A percentile compares a stretch with the other conserved stretches of the same genome.
These are phyloP conservation scores for Bjerkandera adusta DNA, from an alignment of 1,284 basidiomycete species.

Conservation along the genomic window DNA sequence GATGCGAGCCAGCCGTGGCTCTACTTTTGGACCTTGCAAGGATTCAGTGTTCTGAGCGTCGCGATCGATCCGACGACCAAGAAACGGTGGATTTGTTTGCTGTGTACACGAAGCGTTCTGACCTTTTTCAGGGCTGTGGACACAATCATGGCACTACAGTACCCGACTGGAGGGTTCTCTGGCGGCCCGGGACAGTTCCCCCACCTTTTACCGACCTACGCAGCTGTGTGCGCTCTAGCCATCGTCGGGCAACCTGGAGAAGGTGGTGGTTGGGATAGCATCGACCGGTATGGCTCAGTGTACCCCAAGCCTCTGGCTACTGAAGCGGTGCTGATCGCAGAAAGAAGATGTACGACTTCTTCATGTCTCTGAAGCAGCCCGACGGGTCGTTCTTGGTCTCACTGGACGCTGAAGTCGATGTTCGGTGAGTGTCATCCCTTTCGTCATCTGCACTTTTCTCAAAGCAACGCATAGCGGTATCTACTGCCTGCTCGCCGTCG, in stretches of 20 bases:
- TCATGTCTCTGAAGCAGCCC: slow-evolving; percentile 89
- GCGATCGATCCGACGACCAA: slow-evolving; percentile 74
- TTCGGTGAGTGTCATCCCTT: slow-evolving; percentile 54
- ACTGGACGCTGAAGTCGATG: slow-evolving; percentile 89
- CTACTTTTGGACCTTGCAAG: slow-evolving; percentile 87
- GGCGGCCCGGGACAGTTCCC: slow-evolving; percentile 89
- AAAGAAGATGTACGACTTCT: slow-evolving; percentile 81
- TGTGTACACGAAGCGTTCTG: background rate
- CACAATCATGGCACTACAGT: slow-evolving; percentile 77
- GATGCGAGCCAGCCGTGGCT: slow-evolving; percentile 95
- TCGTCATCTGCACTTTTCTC: slow-evolving; percentile 1
- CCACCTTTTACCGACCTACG: slow-evolving; percentile 91
- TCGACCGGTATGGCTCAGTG: slow-evolving; percentile 57
- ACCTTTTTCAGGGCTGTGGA: slow-evolving; percentile 56
- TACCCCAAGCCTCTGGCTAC: background rate
- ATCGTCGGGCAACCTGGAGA: slow-evolving; percentile 76
- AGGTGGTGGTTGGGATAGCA: slow-evolving; percentile 80
- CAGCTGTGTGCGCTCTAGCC: slow-evolving; percentile 81
- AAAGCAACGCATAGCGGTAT: slow-evolving; percentile 51
- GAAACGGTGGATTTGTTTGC: slow-evolving; percentile 48
- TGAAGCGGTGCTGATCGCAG: slow-evolving; percentile 33
- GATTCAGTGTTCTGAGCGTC: slow-evolving; percentile 75
- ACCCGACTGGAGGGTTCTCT: slow-evolving; percentile 85
- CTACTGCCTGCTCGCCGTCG: slow-evolving; percentile 76
- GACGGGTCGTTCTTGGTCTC: slow-evolving; percentile 96